A percentile compares a stretch with the other conserved stretches of the same genome.
Conservation (phyloP, 1,139 yeast species). For the Arxiozyma slooffiae region DNA sequence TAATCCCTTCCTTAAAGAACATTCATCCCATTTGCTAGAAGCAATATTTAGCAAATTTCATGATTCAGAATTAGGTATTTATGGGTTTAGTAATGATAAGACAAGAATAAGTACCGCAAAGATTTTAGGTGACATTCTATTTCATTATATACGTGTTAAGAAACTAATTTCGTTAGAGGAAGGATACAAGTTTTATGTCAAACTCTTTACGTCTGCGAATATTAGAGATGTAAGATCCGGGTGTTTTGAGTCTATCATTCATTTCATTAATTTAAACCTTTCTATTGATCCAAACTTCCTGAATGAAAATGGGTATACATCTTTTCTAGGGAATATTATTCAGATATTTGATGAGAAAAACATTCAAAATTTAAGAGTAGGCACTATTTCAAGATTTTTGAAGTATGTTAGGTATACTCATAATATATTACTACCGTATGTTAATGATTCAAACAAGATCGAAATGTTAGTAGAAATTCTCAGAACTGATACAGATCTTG, state of each 20-base stretch:
- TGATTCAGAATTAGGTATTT: conserved; percentile 21
- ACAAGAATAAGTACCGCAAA: conserved; percentile 29
- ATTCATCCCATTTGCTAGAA: conserved; percentile 11
- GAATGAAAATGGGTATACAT: conserved; percentile 20
- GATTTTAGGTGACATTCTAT: conserved; percentile 31
- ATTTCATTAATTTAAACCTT: conserved; percentile 26
- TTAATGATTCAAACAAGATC: conserved; percentile 22
- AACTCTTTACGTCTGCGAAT: conserved; percentile 22
- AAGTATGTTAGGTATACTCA: conserved; percentile 21
- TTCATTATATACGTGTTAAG: conserved; percentile 14
- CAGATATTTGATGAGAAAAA: conserved; percentile 12
- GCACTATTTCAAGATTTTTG: conserved; percentile 17
- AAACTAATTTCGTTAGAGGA: conserved; percentile 16
- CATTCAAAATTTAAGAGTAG: conserved; percentile 11
- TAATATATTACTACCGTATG: conserved; percentile 17
- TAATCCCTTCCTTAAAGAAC: conserved; percentile 19
- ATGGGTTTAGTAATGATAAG: conserved; percentile 24
- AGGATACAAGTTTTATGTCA: conserved; percentile 24
- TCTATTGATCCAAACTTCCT: conserved; percentile 23
- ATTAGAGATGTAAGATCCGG: conserved; percentile 26
- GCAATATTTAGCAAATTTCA: conserved; percentile 17
- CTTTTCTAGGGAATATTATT: conserved; percentile 17
- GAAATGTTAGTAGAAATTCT: conserved; percentile 14
- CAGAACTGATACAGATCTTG: background rate
- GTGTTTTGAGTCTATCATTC: conserved; percentile 31